Percentiles rank a stretch among this genome's conserved stretches.
These are phyloP conservation scores for Boechera divaricarpa DNA, from an alignment of 345 rosid genomes.

Conservation along the genomic window DNA sequence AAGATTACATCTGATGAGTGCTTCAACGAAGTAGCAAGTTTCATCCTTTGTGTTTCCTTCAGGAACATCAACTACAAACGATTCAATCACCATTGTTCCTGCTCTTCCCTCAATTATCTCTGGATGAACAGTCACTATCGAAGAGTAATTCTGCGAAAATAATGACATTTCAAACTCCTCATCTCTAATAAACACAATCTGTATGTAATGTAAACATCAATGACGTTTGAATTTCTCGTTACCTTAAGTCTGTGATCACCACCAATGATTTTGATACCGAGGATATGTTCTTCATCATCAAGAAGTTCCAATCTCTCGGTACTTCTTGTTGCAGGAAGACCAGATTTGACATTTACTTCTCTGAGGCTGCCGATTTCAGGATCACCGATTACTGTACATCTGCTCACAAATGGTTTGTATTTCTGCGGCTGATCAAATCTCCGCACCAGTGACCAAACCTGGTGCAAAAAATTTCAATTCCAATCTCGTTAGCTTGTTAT, in stretches of 20 bases:
- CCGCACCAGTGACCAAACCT: conserved; percentile 98
- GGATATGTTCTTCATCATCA: conserved; percentile 88
- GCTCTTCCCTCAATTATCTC: conserved; percentile 81
- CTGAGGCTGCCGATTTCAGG: conserved; percentile 87
- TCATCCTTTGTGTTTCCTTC: conserved; percentile 92
- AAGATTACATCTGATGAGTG: conserved; percentile 84
- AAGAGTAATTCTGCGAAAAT: conserved; percentile 74
- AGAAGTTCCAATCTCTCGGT: conserved; percentile 87
- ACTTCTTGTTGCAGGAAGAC: conserved; percentile 96
- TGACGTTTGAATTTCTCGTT: too few relatives aligned
- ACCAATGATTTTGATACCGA: conserved; percentile 80
- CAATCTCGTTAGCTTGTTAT: neutral
- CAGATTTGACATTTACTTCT: conserved; percentile 91
- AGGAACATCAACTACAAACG: conserved; percentile 90
- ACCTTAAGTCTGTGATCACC: conserved; percentile 96
- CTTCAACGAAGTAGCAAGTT: conserved; percentile 85
- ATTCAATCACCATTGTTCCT: conserved; percentile 89
- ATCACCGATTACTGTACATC: conserved; percentile 77
- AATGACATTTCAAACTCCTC: too few relatives aligned
- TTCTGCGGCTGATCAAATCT: conserved; percentile 94
- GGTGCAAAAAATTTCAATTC: neutral
- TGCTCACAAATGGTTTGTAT: conserved; percentile 89
- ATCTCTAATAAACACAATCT: too few relatives aligned
- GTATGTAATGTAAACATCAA: too few relatives aligned
- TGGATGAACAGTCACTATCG: conserved; percentile 81